A percentile compares a stretch with the other conserved stretches of the same genome.
phyloP scores from a whole-genome alignment of 306 rosid species.

The Pyrus betulifolia region DNA sequence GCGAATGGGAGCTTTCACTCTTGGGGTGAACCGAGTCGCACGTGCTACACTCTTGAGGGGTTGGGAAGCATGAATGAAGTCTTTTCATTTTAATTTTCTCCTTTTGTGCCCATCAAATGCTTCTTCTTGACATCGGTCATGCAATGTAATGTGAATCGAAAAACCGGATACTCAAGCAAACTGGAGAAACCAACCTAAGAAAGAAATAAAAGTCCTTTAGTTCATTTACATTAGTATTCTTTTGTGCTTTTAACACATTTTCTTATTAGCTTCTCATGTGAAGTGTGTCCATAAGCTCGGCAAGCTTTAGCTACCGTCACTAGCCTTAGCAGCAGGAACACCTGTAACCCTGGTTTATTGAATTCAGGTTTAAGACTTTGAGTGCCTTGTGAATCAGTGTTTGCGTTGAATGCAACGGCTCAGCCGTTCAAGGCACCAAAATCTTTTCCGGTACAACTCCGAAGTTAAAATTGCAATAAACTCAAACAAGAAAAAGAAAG shows the following conservation, averaged over 20 bases:
- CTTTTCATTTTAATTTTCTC: neutral
- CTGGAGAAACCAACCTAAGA: neutral
- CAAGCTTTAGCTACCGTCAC: neutral
- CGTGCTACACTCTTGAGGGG: constrained; percentile 64
- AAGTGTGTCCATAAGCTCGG: neutral
- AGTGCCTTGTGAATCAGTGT: no score
- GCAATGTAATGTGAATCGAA: neutral
- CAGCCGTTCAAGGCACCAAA: no score
- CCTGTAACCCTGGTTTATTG: no score
- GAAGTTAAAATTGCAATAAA: no score
- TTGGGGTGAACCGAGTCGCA: constrained; percentile 66
- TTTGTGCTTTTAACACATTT: neutral
- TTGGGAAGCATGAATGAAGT: constrained; percentile 52
- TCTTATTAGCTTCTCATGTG: neutral
- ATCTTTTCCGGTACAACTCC: no score
- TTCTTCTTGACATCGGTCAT: neutral
- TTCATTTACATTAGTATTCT: neutral
- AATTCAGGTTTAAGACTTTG: no score
- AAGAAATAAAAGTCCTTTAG: neutral
- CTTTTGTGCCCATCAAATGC: neutral
- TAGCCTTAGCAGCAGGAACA: no score
- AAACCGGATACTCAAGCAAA: neutral
- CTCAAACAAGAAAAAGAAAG: no score
- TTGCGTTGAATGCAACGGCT: no score
- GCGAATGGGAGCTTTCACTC: constrained; percentile 74